phyloP scores from a whole-genome alignment of 2,329 filamentous ascomycete species.

The Huntiella bhutanensis region DNA sequence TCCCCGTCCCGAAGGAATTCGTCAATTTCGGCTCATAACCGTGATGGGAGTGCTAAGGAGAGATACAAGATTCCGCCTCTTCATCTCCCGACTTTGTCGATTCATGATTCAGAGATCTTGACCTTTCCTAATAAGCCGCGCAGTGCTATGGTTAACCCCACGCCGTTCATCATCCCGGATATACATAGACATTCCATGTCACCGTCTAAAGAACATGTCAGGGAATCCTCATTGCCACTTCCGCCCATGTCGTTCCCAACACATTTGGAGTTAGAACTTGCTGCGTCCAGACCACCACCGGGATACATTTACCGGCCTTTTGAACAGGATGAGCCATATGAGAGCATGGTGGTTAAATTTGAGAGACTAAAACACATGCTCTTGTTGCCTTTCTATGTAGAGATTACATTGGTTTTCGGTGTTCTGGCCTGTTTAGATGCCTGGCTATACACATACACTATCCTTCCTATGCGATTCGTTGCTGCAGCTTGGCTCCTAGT shows the following conservation, averaged over 20 bases:
- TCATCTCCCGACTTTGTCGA: constrained; percentile 29
- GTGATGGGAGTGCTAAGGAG: not conserved
- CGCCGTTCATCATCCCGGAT: constrained; percentile 12
- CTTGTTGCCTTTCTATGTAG: constrained; percentile 60
- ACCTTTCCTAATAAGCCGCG: constrained; percentile 16
- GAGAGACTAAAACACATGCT: constrained; percentile 82
- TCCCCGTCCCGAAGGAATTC: not conserved
- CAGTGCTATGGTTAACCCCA: constrained; percentile 24
- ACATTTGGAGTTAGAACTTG: constrained; percentile 44
- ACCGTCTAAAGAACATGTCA: not conserved
- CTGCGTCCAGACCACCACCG: constrained; percentile 41
- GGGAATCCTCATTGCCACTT: constrained; percentile 33
- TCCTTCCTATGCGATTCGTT: constrained; percentile 72
- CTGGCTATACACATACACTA: constrained; percentile 93
- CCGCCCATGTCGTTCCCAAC: constrained; percentile 50
- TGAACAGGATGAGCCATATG: constrained; percentile 50
- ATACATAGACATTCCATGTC: not conserved
- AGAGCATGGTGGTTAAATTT: constrained; percentile 81
- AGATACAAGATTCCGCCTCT: not conserved
- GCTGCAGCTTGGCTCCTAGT: constrained; percentile 60
- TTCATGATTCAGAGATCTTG: constrained; percentile 26
- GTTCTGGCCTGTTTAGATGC: constrained; percentile 81
- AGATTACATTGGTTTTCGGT: constrained; percentile 73
- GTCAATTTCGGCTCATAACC: not conserved
- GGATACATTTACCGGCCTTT: constrained; percentile 46